A percentile compares a stretch with the other conserved stretches of the same genome.
phyloP scores from a whole-genome alignment of 371 early-diverging fungal species.

The Coemansia linderi region DNA sequence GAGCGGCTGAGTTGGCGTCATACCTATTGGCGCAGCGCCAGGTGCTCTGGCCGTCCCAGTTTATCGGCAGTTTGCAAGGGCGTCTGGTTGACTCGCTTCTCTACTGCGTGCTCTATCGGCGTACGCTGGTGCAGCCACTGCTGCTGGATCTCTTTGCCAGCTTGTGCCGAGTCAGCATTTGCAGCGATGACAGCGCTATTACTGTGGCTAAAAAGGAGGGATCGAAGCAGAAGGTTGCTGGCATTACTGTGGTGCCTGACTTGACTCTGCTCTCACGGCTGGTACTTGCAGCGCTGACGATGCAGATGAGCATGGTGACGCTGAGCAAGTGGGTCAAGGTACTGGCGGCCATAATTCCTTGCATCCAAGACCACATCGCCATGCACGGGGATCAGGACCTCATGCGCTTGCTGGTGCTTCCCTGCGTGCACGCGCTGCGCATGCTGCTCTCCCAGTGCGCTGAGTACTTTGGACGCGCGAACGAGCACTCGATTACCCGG shows the following conservation, averaged over 20 bases:
- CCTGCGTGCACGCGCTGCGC: constrained; percentile 36
- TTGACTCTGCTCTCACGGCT: constrained; percentile 26
- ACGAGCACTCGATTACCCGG: not conserved
- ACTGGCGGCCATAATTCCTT: constrained; percentile 14
- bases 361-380: constrained; percentile 21
- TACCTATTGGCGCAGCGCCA: constrained; percentile 17
- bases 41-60: constrained; percentile 21
- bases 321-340: constrained; percentile 37
- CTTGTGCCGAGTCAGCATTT: constrained; percentile 54
- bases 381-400: constrained; percentile 6
- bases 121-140: constrained; percentile 71
- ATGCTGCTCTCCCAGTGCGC: constrained; percentile 38
- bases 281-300: constrained; percentile 35
- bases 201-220: constrained; percentile 1
- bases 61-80: constrained; percentile 13
- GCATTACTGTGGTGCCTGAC: constrained; percentile 9
- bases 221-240: not conserved
- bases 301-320: constrained; percentile 33
- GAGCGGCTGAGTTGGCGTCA: constrained; percentile 24
- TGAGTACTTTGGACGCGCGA: constrained; percentile 24
- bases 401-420: constrained; percentile 30
- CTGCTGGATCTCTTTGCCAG: constrained; percentile 69
- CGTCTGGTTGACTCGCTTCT: constrained; percentile 30
- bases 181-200: not conserved
- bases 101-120: constrained; percentile 34